These are phyloP conservation scores for Clonostachys rosea DNA, from an alignment of 2,329 filamentous ascomycete species.

Conservation along the genomic window DNA sequence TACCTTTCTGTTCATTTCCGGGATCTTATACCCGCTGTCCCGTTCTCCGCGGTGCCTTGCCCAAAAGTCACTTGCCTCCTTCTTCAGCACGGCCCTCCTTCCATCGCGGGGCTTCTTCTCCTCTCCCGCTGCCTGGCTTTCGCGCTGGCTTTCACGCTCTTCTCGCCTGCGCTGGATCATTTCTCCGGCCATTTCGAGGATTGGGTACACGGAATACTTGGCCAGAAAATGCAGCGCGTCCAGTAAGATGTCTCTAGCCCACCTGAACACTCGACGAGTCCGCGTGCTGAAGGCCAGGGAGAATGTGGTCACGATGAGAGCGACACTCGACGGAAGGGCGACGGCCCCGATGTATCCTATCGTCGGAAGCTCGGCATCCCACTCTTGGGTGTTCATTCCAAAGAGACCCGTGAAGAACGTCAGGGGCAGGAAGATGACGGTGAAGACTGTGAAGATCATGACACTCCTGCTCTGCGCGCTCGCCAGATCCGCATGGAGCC, in stretches of 20 bases:
- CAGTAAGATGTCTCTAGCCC: slow-evolving; percentile 5
- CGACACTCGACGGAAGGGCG: slow-evolving; percentile 39
- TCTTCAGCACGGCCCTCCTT: slow-evolving; percentile 9
- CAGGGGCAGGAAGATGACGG: slow-evolving; percentile 58
- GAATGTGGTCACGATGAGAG: slow-evolving; percentile 44
- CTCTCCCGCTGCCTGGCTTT: slow-evolving; percentile 8
- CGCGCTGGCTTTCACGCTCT: slow-evolving; percentile 1
- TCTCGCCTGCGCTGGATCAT: not conserved
- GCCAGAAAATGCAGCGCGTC: not conserved
- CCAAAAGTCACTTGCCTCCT: slow-evolving; percentile 35
- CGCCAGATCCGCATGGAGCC: slow-evolving; percentile 58
- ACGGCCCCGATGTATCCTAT: slow-evolving; percentile 41
- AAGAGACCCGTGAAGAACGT: slow-evolving; percentile 63
- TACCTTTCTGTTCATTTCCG: slow-evolving; percentile 23
- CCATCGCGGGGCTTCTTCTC: slow-evolving; percentile 7
- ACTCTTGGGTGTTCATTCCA: slow-evolving; percentile 60
- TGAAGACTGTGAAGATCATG: slow-evolving; percentile 62
- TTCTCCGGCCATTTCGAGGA: slow-evolving; percentile 3
- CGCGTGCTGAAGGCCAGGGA: slow-evolving; percentile 51
- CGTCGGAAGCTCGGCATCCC: slow-evolving; percentile 40
- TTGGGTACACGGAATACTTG: slow-evolving; percentile 8
- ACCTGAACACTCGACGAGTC: slow-evolving; percentile 24
- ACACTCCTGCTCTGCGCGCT: slow-evolving; percentile 57
- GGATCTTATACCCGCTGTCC: slow-evolving; percentile 30
- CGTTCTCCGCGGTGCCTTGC: slow-evolving; percentile 29